These are phyloP conservation scores for Agapanthus africanus DNA, from an alignment of 106 monocot species.

Conservation along the genomic window DNA sequence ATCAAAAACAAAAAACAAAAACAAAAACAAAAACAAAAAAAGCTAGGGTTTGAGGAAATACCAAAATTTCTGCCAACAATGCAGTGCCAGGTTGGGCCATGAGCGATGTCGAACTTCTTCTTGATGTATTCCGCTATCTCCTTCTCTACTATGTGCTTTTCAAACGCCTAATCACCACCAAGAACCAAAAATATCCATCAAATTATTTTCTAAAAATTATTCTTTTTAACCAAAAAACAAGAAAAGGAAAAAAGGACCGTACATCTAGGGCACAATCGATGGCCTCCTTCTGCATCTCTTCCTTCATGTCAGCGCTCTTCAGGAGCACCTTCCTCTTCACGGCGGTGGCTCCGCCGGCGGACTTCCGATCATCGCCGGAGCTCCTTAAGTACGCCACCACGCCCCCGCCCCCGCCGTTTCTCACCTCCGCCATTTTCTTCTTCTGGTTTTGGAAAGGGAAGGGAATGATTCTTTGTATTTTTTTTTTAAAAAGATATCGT, in stretches of 20 bases:
- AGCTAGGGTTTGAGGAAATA: constrained; percentile 17
- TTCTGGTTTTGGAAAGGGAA: too few species aligned
- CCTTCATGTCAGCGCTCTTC: constrained; percentile 99
- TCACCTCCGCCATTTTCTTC: constrained; percentile 35
- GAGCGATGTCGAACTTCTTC: constrained; percentile 91
- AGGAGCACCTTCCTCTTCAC: constrained; percentile 43
- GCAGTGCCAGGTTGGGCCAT: constrained; percentile 98
- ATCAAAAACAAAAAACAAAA: too few species aligned
- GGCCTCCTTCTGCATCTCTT: constrained; percentile 82
- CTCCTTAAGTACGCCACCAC: background rate
- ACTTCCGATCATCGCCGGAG: constrained; percentile 32
- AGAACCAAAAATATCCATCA: too few species aligned
- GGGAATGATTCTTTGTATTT: too few species aligned
- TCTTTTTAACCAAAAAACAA: too few species aligned
- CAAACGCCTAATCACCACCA: too few species aligned
- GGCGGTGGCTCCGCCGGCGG: constrained; percentile 12
- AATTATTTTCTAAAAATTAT: too few species aligned
- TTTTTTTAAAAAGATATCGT: too few species aligned
- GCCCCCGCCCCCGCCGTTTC: constrained; percentile 15
- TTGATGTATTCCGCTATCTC: constrained; percentile 92
- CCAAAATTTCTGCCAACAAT: constrained; percentile 96
- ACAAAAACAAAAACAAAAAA: too few species aligned
- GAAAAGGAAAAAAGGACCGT: too few species aligned
- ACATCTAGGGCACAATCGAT: constrained; percentile 77
- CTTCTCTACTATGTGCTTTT: constrained; percentile 85